Conservation (phyloP, 2,329 filamentous ascomycete species). For the Catunica adiposa region DNA sequence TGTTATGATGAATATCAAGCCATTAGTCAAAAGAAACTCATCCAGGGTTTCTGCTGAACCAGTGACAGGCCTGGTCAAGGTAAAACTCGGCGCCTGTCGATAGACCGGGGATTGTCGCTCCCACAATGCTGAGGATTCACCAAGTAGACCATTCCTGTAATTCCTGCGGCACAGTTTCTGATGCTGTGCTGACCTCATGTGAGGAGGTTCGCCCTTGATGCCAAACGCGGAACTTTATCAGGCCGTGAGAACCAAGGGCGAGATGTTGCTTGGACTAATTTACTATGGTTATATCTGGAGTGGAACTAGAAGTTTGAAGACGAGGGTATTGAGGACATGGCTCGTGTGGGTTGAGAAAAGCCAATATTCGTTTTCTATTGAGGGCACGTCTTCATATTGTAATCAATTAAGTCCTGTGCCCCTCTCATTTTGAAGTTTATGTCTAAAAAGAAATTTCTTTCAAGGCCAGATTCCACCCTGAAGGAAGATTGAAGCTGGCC, state of each 20-base stretch:
- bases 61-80: background rate
- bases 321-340: background rate
- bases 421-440: background rate
- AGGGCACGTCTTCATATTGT: background rate
- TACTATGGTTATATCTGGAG: background rate
- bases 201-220: background rate
- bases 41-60: background rate
- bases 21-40: background rate
- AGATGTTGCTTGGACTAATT: background rate
- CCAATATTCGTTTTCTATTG: background rate
- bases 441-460: background rate
- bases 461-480: background rate
- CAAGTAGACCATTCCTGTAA: background rate
- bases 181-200: background rate
- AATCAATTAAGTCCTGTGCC: background rate
- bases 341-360: background rate
- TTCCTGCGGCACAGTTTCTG: background rate
- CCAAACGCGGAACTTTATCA: too few species aligned
- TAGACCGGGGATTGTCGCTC: background rate
- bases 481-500: background rate
- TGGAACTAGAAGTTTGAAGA: background rate
- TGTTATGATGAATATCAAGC: too few species aligned
- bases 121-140: background rate
- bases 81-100: background rate
- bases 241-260: too few species aligned